Evolutionary conservation across 208 protist genomes (phyloP).

Genomic region (Trypanosoma cruzi): DNA sequence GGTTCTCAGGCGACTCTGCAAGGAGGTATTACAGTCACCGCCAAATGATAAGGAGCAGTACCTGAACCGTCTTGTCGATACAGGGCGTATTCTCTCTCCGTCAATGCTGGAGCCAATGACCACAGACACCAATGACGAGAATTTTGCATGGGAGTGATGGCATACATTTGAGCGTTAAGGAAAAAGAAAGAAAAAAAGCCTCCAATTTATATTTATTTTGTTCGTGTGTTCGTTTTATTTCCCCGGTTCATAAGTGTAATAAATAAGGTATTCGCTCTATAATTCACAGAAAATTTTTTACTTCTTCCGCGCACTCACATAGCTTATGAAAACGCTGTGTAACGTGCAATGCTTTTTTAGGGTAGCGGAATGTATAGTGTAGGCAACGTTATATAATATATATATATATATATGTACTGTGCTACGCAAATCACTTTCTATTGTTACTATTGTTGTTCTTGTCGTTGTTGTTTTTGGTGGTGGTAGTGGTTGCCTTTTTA

Average conservation of each 20-base stretch:
- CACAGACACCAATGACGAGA: neutral
- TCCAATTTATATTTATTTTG: neutral
- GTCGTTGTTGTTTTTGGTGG: constrained; percentile 6
- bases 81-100: constrained; percentile 31
- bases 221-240: constrained; percentile 4
- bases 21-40: constrained; percentile 54
- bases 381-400: neutral
- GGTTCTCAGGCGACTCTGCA: constrained; percentile 51
- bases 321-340: neutral
- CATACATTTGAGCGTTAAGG: neutral
- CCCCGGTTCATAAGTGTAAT: neutral
- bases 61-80: constrained; percentile 29
- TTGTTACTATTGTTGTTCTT: no score
- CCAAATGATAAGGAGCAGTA: constrained; percentile 32
- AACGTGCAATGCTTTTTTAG: neutral
- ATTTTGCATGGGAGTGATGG: neutral
- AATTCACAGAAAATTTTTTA: neutral
- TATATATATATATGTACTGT: neutral
- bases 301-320: neutral
- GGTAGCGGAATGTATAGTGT: neutral
- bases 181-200: neutral
- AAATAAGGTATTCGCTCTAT: neutral
- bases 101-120: constrained; percentile 1
- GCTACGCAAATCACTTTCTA: no score
- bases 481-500: neutral